Conservation (phyloP, 2,329 filamentous ascomycete species). For the Clonostachys chloroleuca region DNA sequence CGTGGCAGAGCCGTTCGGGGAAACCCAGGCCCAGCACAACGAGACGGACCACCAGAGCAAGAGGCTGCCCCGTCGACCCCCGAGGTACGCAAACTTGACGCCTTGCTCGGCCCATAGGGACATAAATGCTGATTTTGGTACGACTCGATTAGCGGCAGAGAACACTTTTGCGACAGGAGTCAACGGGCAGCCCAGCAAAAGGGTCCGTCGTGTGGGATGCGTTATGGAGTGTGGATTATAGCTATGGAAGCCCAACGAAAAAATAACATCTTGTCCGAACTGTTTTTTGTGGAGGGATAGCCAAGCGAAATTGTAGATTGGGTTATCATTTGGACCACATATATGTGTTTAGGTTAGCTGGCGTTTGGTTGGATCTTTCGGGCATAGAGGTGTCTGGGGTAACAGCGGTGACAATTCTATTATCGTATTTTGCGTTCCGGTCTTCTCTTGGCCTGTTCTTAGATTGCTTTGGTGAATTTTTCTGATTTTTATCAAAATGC, state of each 20-base stretch:
- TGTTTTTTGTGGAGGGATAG: background rate
- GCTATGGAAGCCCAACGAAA: slow-evolving; percentile 37
- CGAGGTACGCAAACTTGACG: slow-evolving; percentile 53
- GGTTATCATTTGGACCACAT: too few species aligned
- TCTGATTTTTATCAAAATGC: too few species aligned
- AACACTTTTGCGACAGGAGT: slow-evolving; percentile 30
- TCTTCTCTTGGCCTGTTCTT: too few species aligned
- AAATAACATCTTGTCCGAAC: slow-evolving; percentile 9
- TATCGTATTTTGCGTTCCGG: too few species aligned
- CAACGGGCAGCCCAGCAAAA: slow-evolving; percentile 33
- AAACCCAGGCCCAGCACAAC: slow-evolving; percentile 11
- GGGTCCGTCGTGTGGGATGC: slow-evolving; percentile 55
- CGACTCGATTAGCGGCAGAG: slow-evolving; percentile 13
- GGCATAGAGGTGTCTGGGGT: too few species aligned
- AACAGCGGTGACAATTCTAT: too few species aligned
- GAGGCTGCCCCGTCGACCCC: slow-evolving; percentile 15
- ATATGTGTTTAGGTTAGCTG: too few species aligned
- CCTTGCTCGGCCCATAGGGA: slow-evolving; percentile 41
- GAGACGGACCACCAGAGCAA: slow-evolving; percentile 16
- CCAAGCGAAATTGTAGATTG: too few species aligned
- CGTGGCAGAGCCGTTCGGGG: background rate
- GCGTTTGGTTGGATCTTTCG: too few species aligned
- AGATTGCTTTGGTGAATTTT: too few species aligned
- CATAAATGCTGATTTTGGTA: slow-evolving; percentile 16
- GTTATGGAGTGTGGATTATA: slow-evolving; percentile 44